Evolutionary conservation across 495 filamentous ascomycete species (phyloP).

Genomic region (Aspergillus indologenus): DNA sequence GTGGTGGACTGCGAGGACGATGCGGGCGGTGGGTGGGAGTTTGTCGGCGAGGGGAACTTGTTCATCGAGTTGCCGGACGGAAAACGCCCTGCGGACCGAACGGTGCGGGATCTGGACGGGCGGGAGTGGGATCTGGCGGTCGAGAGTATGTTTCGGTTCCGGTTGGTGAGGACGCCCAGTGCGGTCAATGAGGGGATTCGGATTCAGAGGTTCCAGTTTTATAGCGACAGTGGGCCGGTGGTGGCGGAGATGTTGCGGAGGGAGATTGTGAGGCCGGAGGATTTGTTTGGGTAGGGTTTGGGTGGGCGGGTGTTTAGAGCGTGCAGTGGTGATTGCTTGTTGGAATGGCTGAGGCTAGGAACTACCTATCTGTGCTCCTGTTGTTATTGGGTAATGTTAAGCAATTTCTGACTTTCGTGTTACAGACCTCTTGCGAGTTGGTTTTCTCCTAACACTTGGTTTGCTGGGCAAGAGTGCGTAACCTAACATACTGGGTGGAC

Average conservation of each 20-base stretch:
- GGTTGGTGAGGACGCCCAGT: not conserved
- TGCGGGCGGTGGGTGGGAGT: not conserved
- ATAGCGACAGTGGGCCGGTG: conserved; percentile 1
- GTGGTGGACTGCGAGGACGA: not conserved
- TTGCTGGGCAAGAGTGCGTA: no score
- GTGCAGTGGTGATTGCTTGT: no score
- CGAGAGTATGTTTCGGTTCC: conserved; percentile 1
- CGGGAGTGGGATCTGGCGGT: not conserved
- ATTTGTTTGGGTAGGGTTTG: not conserved
- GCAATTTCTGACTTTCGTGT: no score
- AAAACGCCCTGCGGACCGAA: not conserved
- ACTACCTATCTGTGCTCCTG: no score
- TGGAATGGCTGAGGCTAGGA: no score
- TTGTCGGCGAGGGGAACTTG: not conserved
- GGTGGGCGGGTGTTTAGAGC: not conserved
- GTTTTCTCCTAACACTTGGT: no score
- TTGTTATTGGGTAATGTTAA: no score
- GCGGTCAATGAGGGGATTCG: not conserved
- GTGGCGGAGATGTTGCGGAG: not conserved
- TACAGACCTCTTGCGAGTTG: no score
- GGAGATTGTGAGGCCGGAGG: not conserved
- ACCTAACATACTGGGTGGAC: no score
- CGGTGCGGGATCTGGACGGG: not conserved
- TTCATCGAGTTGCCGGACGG: not conserved
- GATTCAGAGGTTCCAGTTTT: not conserved